Evolutionary conservation across 345 rosid genomes (phyloP), one percentile per base, ranked within the genome.

Genomic region (Populus tremula): DNA sequence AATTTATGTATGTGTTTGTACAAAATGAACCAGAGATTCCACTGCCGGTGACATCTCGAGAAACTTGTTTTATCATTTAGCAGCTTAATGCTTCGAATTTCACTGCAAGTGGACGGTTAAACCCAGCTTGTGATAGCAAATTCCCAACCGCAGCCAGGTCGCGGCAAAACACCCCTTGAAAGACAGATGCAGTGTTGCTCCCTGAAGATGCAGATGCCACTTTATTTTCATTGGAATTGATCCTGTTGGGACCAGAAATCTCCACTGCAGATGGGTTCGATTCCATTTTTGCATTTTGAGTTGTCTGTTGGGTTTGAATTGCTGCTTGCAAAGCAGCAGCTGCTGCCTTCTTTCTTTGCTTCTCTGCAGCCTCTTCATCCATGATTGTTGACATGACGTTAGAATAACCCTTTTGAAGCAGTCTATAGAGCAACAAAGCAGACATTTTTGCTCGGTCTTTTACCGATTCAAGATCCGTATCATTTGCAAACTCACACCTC

Each of bases 101-200:
- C 74, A 96, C 84, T 71, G 93, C 89, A 73, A 96, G 80, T 39
- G 93, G 92, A 70, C 88, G 96, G 71, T 89, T 92, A 62, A 93
- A 90, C 79, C 95, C 96, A 69, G 84, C 91, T 74, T 91, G 91
- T 1, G 97, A 78, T 66, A 95, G 81, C 84, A 95, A 78, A 86
- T 76, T 92, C 67, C 97, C 96, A 36, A 95, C 98, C 0, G 78
- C 90, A 0, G 97, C 91, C 20, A 93, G 88, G 78, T 96, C 99
- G 41, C 99, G 83, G 87, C 98, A 96, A 84, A 96, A 96, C 20
- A 93, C 88, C n/a, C 98, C 98, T 69, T 91, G 97, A 76, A 89
- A 92, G 73, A 83, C 88, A 69, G 89, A 86, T 9, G 90, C 13
- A 76, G 87, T 69, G 2, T 83, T 20, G 43, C 54, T 38, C 14